Conservation (phyloP, 2,329 filamentous ascomycete genomes). For the Colletotrichum nymphaeae region DNA sequence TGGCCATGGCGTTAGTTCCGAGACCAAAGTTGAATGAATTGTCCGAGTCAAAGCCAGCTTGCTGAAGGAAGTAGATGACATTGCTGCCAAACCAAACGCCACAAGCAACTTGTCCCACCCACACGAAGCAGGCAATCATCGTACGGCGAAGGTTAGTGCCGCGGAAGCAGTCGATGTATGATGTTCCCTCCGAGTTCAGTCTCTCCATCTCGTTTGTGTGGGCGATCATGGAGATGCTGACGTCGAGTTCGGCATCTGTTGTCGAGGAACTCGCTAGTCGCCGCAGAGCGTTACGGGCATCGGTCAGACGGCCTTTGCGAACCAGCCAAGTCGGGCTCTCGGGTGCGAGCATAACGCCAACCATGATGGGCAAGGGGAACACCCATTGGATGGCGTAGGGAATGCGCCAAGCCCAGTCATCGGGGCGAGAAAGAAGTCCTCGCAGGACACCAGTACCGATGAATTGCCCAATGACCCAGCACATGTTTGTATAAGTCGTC, state of each 20-base stretch:
- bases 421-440: slow-evolving; percentile 43
- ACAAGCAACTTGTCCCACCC: neutral
- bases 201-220: slow-evolving; percentile 33
- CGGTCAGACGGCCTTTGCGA: neutral
- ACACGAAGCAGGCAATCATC: neutral
- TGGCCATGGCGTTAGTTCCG: neutral
- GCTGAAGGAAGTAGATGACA: neutral
- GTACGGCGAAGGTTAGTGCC: slow-evolving; percentile 41
- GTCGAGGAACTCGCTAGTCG: neutral
- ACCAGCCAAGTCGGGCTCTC: neutral
- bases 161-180: slow-evolving; percentile 22
- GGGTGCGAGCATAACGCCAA: neutral
- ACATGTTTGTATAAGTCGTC: slow-evolving; percentile 51
- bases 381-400: slow-evolving; percentile 56
- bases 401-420: slow-evolving; percentile 50
- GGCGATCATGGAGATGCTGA: slow-evolving; percentile 42
- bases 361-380: slow-evolving; percentile 43
- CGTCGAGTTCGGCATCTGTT: neutral
- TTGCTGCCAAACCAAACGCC: neutral
- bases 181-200: neutral
- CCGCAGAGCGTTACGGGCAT: neutral
- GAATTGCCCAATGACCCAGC: slow-evolving; percentile 55
- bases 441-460: slow-evolving; percentile 49
- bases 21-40: neutral
- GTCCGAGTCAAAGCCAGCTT: neutral